Evolutionary conservation across 805 yeast genomes (phyloP).

Genomic region (Monosporozyma yasuniensis): DNA sequence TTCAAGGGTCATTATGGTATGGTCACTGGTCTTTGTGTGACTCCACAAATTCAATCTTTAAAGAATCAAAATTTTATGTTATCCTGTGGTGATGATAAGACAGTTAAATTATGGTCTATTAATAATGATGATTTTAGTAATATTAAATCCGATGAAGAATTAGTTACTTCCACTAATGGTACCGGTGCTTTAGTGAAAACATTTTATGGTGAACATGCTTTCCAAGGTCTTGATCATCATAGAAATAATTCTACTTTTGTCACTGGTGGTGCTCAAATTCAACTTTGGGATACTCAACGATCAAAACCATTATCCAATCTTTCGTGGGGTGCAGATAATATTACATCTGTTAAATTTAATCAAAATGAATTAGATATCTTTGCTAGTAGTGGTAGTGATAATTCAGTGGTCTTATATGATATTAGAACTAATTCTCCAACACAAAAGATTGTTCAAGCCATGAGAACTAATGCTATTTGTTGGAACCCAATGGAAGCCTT

Average conservation of each 20-base stretch:
- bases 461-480: constrained; percentile 76
- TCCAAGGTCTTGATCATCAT: constrained; percentile 82
- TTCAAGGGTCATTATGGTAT: constrained; percentile 86
- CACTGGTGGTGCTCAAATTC: constrained; percentile 85
- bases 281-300: constrained; percentile 85
- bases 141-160: constrained; percentile 25
- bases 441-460: constrained; percentile 74
- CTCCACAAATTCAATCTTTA: constrained; percentile 35
- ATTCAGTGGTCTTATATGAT: constrained; percentile 85
- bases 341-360: constrained; percentile 75
- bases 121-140: constrained; percentile 40
- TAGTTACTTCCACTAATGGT: constrained; percentile 25
- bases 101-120: constrained; percentile 83
- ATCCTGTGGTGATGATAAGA: constrained; percentile 87
- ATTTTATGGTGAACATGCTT: constrained; percentile 73
- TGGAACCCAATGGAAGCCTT: constrained; percentile 99
- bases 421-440: constrained; percentile 84
- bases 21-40: constrained; percentile 75
- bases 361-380: constrained; percentile 80
- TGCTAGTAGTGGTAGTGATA: constrained; percentile 86
- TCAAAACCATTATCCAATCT: constrained; percentile 67
- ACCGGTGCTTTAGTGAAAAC: constrained; percentile 59
- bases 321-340: constrained; percentile 95
- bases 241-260: constrained; percentile 64
- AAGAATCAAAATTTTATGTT: constrained; percentile 40